Evolutionary conservation across 2,329 filamentous ascomycete species (phyloP).

Genomic region (Colletotrichum sp.): DNA sequence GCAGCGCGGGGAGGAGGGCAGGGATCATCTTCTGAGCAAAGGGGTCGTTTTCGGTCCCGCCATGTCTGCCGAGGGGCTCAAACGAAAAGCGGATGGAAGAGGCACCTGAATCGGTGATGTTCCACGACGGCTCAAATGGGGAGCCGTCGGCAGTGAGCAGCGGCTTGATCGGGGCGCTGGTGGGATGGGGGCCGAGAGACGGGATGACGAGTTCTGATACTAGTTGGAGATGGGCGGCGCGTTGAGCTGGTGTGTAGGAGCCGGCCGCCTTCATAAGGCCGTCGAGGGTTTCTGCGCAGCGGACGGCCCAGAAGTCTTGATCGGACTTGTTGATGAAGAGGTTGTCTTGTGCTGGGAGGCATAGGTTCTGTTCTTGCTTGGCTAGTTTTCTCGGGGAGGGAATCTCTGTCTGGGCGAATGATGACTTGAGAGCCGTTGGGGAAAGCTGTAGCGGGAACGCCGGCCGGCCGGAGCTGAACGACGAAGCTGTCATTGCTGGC

Average conservation of each 20-base stretch:
- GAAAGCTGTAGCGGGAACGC: slow-evolving; percentile 4
- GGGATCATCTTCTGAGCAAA: slow-evolving; percentile 20
- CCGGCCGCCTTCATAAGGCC: slow-evolving; percentile 17
- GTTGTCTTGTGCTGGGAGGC: slow-evolving; percentile 7
- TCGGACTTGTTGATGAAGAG: slow-evolving; percentile 16
- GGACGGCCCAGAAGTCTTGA: slow-evolving; percentile 18
- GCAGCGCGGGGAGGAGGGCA: slow-evolving; percentile 15
- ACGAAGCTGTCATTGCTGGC: slow-evolving; percentile 5
- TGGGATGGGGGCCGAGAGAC: slow-evolving; percentile 15
- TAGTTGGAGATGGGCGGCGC: slow-evolving; percentile 10
- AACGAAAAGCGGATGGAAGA: slow-evolving; percentile 21
- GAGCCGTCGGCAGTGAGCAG: slow-evolving; percentile 19
- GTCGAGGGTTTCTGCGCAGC: slow-evolving; percentile 16
- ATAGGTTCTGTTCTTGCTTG: slow-evolving; percentile 12
- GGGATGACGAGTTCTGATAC: slow-evolving; percentile 20
- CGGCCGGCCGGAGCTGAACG: background rate
- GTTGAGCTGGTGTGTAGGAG: slow-evolving; percentile 17
- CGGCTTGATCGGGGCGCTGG: slow-evolving; percentile 9
- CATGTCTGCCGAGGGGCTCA: slow-evolving; percentile 19
- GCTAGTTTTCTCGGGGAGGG: slow-evolving; percentile 3
- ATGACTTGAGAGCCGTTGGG: background rate
- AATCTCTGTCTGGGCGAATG: background rate
- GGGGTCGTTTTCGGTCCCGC: slow-evolving; percentile 11
- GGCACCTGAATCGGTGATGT: slow-evolving; percentile 19
- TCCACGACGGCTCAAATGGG: slow-evolving; percentile 20